Conservation (phyloP, 345 rosid species). For the Eucalyptus coolabah region DNA sequence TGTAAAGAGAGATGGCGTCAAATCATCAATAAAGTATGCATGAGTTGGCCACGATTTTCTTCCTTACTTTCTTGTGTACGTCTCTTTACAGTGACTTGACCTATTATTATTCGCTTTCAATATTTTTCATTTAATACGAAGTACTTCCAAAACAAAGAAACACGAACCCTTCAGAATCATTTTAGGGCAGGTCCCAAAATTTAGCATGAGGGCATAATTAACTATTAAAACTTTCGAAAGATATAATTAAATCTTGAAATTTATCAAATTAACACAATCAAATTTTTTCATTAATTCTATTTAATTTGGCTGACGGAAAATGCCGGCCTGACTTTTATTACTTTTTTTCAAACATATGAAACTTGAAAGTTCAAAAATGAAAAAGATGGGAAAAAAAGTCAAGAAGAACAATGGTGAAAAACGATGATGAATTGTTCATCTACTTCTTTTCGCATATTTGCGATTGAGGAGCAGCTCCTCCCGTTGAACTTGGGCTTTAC, state of each 20-base stretch:
- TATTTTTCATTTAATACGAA: background rate
- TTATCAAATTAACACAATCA: background rate
- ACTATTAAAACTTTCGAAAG: background rate
- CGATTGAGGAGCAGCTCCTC: background rate
- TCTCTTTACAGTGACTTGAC: background rate
- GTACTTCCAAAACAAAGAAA: background rate
- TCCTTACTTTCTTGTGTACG: background rate
- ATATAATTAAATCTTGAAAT: background rate
- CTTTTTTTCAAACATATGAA: background rate
- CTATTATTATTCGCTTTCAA: background rate
- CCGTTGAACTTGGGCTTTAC: background rate
- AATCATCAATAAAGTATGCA: background rate
- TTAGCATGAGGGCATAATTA: background rate
- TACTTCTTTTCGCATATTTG: background rate
- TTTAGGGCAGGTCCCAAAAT: background rate
- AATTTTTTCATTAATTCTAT: rapidly evolving
- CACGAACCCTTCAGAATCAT: background rate
- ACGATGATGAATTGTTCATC: background rate
- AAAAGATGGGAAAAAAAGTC: background rate
- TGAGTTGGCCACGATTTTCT: background rate
- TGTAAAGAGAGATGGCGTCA: background rate
- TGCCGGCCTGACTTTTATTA: background rate
- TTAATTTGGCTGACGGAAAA: background rate
- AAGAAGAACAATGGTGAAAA: background rate
- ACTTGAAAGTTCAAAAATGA: background rate